A percentile compares a stretch with the other conserved stretches of the same genome.
Evolutionary conservation across 306 rosid genomes (phyloP).

Genomic region (Vigna radiata): DNA sequence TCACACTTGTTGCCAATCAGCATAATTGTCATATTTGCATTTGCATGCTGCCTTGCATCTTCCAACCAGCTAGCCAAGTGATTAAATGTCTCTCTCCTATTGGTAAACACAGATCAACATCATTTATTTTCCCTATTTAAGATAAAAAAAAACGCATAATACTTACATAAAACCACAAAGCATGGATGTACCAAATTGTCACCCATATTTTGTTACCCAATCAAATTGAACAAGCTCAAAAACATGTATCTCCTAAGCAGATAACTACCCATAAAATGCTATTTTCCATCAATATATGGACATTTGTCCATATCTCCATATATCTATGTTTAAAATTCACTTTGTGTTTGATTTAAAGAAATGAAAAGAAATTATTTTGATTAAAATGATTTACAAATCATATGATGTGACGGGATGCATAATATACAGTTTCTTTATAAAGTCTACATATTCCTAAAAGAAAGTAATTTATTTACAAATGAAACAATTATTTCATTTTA

Average conservation of each 20-base stretch:
- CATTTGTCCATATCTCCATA: neutral
- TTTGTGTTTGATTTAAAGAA: conserved; percentile 2
- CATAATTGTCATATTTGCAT: conserved; percentile 98
- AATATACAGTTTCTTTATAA: conserved; percentile 7
- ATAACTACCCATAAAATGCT: conserved; percentile 5
- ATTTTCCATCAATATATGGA: neutral
- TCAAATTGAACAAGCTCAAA: conserved; percentile 13
- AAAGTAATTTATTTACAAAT: neutral
- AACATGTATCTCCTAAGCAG: conserved; percentile 8
- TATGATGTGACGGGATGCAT: conserved; percentile 10
- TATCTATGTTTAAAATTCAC: conserved; percentile 11
- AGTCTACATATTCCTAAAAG: conserved; percentile 8
- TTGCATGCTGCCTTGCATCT: conserved; percentile 99
- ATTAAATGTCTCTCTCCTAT: conserved; percentile 97
- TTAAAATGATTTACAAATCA: conserved; percentile 30
- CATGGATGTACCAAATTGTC: conserved; percentile 6
- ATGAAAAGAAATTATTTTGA: conserved; percentile 7
- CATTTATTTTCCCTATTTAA: conserved; percentile 23
- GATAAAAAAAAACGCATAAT: conserved; percentile 7
- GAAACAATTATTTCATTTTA: conserved; percentile 22
- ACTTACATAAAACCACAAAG: conserved; percentile 14
- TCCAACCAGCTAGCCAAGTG: conserved; percentile 99
- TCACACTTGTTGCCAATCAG: conserved; percentile 94
- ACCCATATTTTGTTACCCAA: conserved; percentile 5
- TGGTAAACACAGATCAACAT: conserved; percentile 25